phyloP scores from a whole-genome alignment of 192 early-diverging fungal species.

The Endogone sp. region DNA sequence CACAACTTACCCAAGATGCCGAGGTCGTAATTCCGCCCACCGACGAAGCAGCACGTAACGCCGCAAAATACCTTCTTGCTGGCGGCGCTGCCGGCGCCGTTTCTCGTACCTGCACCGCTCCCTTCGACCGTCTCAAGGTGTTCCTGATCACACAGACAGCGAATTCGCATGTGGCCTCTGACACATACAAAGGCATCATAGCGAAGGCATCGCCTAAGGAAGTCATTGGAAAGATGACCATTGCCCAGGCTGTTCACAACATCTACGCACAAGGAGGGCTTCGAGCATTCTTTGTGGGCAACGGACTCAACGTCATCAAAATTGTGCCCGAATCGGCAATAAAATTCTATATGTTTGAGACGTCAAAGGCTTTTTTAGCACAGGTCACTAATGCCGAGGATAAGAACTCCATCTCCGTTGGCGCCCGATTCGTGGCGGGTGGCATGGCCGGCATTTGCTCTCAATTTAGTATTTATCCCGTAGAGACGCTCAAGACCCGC shows the following conservation, averaged over 20 bases:
- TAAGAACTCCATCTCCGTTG: slow-evolving; percentile 37
- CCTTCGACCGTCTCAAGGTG: slow-evolving; percentile 70
- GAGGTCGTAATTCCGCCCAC: slow-evolving; percentile 61
- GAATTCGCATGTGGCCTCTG: background rate
- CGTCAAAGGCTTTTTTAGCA: slow-evolving; percentile 44
- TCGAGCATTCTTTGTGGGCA: slow-evolving; percentile 67
- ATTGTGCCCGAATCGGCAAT: slow-evolving; percentile 74
- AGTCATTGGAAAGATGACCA: slow-evolving; percentile 31
- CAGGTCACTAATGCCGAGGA: slow-evolving; percentile 31
- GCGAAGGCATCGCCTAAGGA: slow-evolving; percentile 15
- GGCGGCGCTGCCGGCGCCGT: slow-evolving; percentile 74
- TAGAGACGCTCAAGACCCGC: slow-evolving; percentile 74
- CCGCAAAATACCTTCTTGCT: slow-evolving; percentile 61
- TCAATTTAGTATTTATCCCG: slow-evolving; percentile 72
- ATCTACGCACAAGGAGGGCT: slow-evolving; percentile 68
- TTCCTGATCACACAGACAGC: slow-evolving; percentile 45
- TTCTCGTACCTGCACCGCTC: slow-evolving; percentile 66
- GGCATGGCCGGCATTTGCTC: slow-evolving; percentile 67
- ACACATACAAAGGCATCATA: slow-evolving; percentile 5
- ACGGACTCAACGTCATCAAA: slow-evolving; percentile 74
- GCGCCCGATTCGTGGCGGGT: slow-evolving; percentile 63
- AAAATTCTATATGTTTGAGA: slow-evolving; percentile 75
- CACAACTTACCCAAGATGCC: slow-evolving; percentile 61
- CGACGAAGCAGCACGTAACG: slow-evolving; percentile 35
- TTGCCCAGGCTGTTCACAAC: slow-evolving; percentile 36